Evolutionary conservation across 164 flowering plant genomes (phyloP).

Genomic region (Magnolia officinalis): DNA sequence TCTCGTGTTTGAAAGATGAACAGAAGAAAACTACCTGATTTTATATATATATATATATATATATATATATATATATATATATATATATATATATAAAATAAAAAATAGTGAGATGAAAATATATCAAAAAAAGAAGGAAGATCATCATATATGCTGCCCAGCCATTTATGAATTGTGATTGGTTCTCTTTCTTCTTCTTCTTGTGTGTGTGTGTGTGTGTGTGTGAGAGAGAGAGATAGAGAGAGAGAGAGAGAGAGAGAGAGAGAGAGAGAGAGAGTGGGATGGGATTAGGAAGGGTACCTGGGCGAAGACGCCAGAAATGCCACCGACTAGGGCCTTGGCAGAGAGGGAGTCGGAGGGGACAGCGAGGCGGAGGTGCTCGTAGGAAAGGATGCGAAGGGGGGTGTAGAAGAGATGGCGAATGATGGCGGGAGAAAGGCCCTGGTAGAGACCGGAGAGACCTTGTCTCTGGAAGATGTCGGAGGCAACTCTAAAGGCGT

Average conservation of each 20-base stretch:
- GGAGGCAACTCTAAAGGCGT: conserved; percentile 45
- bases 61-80: too few relatives aligned
- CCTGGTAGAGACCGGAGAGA: conserved; percentile 54
- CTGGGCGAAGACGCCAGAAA: conserved; percentile 84
- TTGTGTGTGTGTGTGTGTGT: too few relatives aligned
- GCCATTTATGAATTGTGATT: too few relatives aligned
- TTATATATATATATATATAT: too few relatives aligned
- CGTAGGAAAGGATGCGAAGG: conserved; percentile 72
- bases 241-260: too few relatives aligned
- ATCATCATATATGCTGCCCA: too few relatives aligned
- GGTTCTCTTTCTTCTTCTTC: not conserved
- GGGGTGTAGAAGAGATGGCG: conserved; percentile 89
- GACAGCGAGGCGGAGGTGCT: conserved; percentile 39
- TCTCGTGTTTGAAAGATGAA: too few relatives aligned
- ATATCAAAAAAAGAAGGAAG: too few relatives aligned
- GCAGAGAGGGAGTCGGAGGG: conserved; percentile 26
- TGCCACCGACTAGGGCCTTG: conserved; percentile 68
- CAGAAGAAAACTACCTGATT: not conserved
- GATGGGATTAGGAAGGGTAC: conserved; percentile 20
- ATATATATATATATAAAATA: too few relatives aligned
- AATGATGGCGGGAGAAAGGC: conserved; percentile 71
- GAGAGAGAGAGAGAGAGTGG: not conserved
- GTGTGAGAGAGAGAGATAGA: too few relatives aligned
- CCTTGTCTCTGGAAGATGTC: conserved; percentile 48
- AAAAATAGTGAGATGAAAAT: not conserved